Evolutionary conservation across 331 rosid genomes (phyloP).

Genomic region (Acacia concinna): DNA sequence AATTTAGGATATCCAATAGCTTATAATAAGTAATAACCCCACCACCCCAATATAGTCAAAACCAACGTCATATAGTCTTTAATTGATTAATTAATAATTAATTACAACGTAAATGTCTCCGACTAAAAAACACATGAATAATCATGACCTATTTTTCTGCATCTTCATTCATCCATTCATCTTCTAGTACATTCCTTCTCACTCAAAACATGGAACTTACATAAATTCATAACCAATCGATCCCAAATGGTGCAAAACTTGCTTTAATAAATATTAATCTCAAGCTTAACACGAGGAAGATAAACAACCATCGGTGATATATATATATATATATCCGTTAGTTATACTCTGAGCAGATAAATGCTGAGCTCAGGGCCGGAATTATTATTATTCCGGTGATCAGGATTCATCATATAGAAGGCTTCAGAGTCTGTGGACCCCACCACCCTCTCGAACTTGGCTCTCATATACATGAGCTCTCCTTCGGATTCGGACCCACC

Average conservation of each 20-base stretch:
- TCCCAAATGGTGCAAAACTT: background rate
- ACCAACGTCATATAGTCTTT: background rate
- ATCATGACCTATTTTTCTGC: background rate
- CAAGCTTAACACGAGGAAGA: background rate
- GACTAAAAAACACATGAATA: background rate
- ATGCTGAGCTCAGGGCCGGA: slow-evolving; percentile 87
- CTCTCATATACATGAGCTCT: slow-evolving; percentile 90
- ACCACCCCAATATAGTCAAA: background rate
- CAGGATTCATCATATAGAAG: slow-evolving; percentile 85
- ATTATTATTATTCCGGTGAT: slow-evolving; percentile 36
- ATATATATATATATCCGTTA: too few relatives aligned
- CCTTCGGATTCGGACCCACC: slow-evolving; percentile 58
- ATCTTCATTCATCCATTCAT: background rate
- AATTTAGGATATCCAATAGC: background rate
- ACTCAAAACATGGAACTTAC: background rate
- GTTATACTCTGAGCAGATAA: slow-evolving; percentile 72
- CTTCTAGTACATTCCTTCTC: background rate
- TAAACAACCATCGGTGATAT: too few relatives aligned
- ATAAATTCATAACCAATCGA: background rate
- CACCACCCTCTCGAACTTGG: slow-evolving; percentile 83
- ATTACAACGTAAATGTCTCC: background rate
- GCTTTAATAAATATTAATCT: background rate
- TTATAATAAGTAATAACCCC: background rate
- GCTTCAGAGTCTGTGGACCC: slow-evolving; percentile 88
- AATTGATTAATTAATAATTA: too few relatives aligned